These are phyloP conservation scores for Cryphonectria japonica DNA, from an alignment of 2,329 filamentous ascomycete species.

Conservation along the genomic window DNA sequence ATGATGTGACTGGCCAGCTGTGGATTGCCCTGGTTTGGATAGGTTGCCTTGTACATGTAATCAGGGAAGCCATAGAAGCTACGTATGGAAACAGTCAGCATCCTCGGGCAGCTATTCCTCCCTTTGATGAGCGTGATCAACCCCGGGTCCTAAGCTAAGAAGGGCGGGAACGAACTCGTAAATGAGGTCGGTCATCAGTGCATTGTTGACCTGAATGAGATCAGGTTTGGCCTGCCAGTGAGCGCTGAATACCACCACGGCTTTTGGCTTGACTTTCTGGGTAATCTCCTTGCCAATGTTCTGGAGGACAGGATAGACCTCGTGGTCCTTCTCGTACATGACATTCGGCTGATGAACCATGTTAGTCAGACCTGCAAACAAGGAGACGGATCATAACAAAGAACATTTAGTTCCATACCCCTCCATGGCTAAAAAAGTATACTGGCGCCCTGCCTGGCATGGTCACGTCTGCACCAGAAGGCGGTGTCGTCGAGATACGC, in stretches of 20 bases:
- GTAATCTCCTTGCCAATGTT: constrained; percentile 72
- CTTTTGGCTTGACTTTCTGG: constrained; percentile 68
- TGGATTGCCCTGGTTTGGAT: constrained; percentile 65
- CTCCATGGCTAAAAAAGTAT: constrained; percentile 56
- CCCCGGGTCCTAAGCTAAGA: too few relatives aligned
- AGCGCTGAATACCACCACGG: constrained; percentile 75
- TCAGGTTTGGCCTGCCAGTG: constrained; percentile 70
- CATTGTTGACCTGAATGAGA: constrained; percentile 67
- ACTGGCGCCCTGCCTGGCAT: constrained; percentile 44
- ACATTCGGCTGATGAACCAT: constrained; percentile 56
- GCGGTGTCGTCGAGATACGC: neutral
- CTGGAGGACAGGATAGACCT: constrained; percentile 67
- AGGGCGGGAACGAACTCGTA: constrained; percentile 54
- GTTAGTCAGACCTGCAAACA: neutral
- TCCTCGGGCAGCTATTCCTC: neutral
- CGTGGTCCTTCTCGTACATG: constrained; percentile 70
- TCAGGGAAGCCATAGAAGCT: constrained; percentile 71
- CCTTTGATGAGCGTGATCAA: too few relatives aligned
- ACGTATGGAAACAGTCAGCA: constrained; percentile 34
- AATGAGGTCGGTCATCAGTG: constrained; percentile 66
- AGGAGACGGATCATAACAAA: neutral
- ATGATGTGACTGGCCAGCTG: constrained; percentile 64
- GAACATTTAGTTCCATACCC: constrained; percentile 41
- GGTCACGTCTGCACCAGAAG: constrained; percentile 19
- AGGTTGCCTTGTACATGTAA: constrained; percentile 70